Evolutionary conservation across 2,329 filamentous ascomycete genomes (phyloP).

Genomic region (Aphanoascus verrucosus): DNA sequence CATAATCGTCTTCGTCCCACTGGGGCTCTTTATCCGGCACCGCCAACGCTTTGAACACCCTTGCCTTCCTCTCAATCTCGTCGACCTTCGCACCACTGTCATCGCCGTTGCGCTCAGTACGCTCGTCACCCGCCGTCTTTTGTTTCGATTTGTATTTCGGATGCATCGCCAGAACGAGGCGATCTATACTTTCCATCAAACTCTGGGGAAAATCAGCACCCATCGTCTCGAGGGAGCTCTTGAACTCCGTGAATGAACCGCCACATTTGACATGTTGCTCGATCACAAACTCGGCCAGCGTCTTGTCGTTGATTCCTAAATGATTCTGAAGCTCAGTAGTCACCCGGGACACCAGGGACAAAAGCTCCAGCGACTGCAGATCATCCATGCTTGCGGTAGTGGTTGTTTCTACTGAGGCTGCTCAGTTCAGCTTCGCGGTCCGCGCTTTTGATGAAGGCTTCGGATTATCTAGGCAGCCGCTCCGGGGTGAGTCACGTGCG

Average conservation of each 20-base stretch:
- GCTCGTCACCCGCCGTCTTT: constrained; percentile 23
- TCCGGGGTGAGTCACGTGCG: too few species aligned
- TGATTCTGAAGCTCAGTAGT: constrained; percentile 92
- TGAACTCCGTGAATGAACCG: constrained; percentile 57
- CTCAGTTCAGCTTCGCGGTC: too few species aligned
- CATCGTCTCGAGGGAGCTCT: constrained; percentile 60
- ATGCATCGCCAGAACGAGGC: constrained; percentile 78
- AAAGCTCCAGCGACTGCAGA: constrained; percentile 76
- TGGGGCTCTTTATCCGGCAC: constrained; percentile 64
- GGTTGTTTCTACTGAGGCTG: background rate
- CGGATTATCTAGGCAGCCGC: too few species aligned
- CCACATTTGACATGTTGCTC: constrained; percentile 70
- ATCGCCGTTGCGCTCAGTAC: constrained; percentile 34
- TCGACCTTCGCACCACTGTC: constrained; percentile 35
- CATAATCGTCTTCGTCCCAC: constrained; percentile 42
- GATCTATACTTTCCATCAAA: constrained; percentile 82
- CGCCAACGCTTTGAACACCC: constrained; percentile 81
- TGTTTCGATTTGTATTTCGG: constrained; percentile 65
- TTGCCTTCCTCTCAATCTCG: constrained; percentile 59
- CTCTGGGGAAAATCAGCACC: constrained; percentile 76
- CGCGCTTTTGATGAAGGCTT: too few species aligned
- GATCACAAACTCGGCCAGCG: constrained; percentile 91
- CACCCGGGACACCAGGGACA: constrained; percentile 90
- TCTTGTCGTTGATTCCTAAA: constrained; percentile 83
- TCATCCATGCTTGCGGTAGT: constrained; percentile 61